phyloP scores from a whole-genome alignment of 306 rosid species.

The Cercis canadensis region DNA sequence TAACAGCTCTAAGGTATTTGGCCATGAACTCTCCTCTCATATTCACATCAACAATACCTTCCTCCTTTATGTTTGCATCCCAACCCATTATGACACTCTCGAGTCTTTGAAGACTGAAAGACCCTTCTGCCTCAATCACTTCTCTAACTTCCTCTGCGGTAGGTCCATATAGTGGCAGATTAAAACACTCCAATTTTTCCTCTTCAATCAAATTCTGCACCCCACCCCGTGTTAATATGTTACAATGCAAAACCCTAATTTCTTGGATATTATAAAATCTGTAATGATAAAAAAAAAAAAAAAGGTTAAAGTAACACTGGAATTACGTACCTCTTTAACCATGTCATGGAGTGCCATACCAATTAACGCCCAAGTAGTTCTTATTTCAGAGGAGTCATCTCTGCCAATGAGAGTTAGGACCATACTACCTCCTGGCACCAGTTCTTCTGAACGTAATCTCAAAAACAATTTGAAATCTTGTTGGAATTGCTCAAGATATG shows the following conservation, averaged over 20 bases:
- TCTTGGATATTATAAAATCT: not conserved
- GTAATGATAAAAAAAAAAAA: not conserved
- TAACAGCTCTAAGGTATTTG: not conserved
- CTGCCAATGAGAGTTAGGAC: constrained; percentile 47
- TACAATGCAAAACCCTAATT: not conserved
- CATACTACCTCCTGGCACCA: constrained; percentile 48
- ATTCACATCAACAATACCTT: not conserved
- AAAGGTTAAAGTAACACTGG: not conserved
- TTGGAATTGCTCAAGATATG: constrained; percentile 44
- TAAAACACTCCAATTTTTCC: constrained; percentile 27
- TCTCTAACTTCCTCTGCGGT: not conserved
- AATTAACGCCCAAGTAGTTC: constrained; percentile 16
- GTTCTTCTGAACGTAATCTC: no score
- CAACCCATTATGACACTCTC: constrained; percentile 13
- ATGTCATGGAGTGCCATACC: constrained; percentile 50
- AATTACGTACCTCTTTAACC: constrained; percentile 48
- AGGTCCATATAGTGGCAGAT: not conserved
- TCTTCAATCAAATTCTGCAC: constrained; percentile 32
- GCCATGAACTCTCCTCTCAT: constrained; percentile 16
- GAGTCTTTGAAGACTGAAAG: constrained; percentile 1
- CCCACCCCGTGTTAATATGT: not conserved
- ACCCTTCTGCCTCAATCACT: constrained; percentile 31
- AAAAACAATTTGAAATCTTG: constrained; percentile 49
- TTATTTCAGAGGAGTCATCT: not conserved
- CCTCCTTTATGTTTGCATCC: constrained; percentile 32